Conservation (phyloP, 1,139 yeast species). For the Ogataea hybrid region DNA sequence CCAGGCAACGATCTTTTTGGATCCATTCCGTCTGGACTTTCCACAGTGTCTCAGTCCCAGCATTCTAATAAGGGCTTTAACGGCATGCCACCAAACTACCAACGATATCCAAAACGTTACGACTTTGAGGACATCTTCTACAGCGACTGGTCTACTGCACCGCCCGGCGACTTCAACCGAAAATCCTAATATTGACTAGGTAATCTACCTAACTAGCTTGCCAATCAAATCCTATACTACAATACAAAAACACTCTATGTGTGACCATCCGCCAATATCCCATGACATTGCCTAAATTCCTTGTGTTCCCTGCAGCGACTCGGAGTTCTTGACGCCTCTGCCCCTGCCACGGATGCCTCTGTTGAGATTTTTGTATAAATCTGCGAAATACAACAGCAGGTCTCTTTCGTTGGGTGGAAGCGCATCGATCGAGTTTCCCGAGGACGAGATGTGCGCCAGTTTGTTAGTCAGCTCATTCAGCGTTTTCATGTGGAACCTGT, state of each 20-base stretch:
- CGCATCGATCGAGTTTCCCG: constrained; percentile 41
- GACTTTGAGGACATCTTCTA: constrained; percentile 30
- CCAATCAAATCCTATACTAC: constrained; percentile 3
- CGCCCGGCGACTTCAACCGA: constrained; percentile 17
- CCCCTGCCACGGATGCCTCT: constrained; percentile 93
- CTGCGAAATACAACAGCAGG: constrained; percentile 71
- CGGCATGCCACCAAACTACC: constrained; percentile 7
- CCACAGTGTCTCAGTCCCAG: constrained; percentile 30
- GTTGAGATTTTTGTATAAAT: constrained; percentile 80
- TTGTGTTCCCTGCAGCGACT: neutral
- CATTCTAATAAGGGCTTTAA: constrained; percentile 13
- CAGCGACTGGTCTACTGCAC: constrained; percentile 27
- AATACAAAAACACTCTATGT: constrained; percentile 6
- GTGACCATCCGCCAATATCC: neutral
- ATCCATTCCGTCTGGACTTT: constrained; percentile 31
- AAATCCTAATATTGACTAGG: neutral
- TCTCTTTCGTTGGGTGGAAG: constrained; percentile 65
- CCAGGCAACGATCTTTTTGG: constrained; percentile 20
- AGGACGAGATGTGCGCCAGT: constrained; percentile 53
- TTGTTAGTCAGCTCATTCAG: constrained; percentile 62
- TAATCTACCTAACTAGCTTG: neutral
- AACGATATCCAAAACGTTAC: constrained; percentile 15
- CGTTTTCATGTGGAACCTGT: constrained; percentile 76
- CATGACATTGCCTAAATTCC: neutral
- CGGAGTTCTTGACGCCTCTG: constrained; percentile 37